Evolutionary conservation across 2,329 filamentous ascomycete genomes (phyloP).

Genomic region (Diaporthe ampelina): DNA sequence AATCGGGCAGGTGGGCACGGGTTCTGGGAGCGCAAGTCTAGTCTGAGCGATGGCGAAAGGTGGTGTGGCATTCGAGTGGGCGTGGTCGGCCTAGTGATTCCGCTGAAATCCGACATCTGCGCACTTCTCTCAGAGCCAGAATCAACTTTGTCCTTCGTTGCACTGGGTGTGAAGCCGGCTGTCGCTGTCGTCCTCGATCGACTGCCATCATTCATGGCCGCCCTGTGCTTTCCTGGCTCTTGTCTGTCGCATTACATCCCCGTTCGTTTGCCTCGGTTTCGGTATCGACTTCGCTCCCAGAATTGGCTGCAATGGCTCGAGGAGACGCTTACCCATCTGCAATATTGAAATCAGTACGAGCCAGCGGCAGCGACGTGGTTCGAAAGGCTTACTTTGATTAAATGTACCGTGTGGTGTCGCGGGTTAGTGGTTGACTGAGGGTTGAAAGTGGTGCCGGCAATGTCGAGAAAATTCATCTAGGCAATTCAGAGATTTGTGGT

Average conservation of each 20-base stretch:
- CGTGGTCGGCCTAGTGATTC: not conserved
- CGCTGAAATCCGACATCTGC: not conserved
- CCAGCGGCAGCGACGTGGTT: not conserved
- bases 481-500: conserved; percentile 42
- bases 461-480: conserved; percentile 40
- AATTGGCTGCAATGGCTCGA: conserved; percentile 37
- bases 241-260: not conserved
- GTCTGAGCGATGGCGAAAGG: not conserved
- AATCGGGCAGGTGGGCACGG: not conserved
- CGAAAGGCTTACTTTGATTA: conserved; percentile 44
- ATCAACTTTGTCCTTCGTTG: not conserved
- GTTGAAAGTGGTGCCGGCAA: conserved; percentile 12
- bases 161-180: not conserved
- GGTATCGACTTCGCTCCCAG: conserved; percentile 33
- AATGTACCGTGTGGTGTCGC: conserved; percentile 48
- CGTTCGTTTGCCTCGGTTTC: conserved; percentile 16
- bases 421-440: conserved; percentile 44
- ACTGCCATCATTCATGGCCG: not conserved
- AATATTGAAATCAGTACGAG: conserved; percentile 54
- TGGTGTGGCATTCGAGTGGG: not conserved
- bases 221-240: not conserved
- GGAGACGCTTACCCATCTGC: conserved; percentile 72
- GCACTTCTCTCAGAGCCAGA: not conserved
- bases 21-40: conserved; percentile 48
- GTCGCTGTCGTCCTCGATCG: not conserved